Evolutionary conservation across 208 protist species (phyloP).

Genomic region (Acanthamoeba royreba): DNA sequence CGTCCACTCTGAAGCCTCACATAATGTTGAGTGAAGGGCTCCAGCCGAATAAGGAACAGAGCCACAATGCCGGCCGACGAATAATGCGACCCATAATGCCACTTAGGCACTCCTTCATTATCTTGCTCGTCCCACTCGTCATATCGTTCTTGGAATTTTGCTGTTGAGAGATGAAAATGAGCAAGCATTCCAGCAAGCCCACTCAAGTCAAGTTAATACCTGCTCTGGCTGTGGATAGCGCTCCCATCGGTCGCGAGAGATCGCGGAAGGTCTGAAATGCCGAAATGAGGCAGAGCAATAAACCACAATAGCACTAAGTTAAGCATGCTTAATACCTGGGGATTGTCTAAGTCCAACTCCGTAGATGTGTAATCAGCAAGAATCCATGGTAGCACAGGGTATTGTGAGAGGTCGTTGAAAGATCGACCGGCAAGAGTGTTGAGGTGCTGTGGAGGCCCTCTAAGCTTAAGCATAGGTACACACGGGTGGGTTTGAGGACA

Average conservation of each 20-base stretch:
- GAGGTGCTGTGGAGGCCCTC: slow-evolving; percentile 80
- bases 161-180: too few species aligned
- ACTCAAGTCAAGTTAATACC: too few species aligned
- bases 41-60: slow-evolving; percentile 95
- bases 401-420: slow-evolving; percentile 97
- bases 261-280: slow-evolving; percentile 79
- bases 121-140: slow-evolving; percentile 61
- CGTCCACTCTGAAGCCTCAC: slow-evolving; percentile 74
- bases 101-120: slow-evolving; percentile 86
- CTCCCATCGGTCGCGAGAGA: slow-evolving; percentile 94
- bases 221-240: slow-evolving; percentile 76
- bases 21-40: slow-evolving; percentile 92
- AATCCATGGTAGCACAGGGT: slow-evolving; percentile 98
- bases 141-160: slow-evolving; percentile 49
- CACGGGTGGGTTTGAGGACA: too few species aligned
- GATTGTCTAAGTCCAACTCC: slow-evolving; percentile 86
- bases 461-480: too few species aligned
- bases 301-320: too few species aligned
- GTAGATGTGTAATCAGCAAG: slow-evolving; percentile 91
- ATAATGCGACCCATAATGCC: slow-evolving; percentile 97
- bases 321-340: too few species aligned
- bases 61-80: slow-evolving; percentile 93
- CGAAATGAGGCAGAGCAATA: too few species aligned
- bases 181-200: too few species aligned
- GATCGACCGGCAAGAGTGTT: slow-evolving; percentile 95